Evolutionary conservation across 768 basidiomycete genomes (phyloP).

Genomic region (Lactarius pseudohatsudake): DNA sequence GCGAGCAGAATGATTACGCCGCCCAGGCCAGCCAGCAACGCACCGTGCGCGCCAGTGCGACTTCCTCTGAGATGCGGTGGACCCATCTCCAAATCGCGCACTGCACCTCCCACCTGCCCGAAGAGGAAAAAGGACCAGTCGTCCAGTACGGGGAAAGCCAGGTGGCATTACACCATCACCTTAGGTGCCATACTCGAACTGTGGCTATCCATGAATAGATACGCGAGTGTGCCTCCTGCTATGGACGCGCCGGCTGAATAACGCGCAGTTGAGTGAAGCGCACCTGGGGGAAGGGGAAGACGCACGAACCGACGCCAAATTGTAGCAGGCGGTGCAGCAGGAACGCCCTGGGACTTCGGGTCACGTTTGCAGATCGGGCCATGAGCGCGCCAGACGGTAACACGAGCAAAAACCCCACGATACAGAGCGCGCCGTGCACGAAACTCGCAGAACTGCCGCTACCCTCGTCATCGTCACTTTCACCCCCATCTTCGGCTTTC

Average conservation of each 20-base stretch:
- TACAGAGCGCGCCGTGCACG: constrained; percentile 51
- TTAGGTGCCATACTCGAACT: constrained; percentile 3
- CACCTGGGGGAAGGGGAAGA: background rate
- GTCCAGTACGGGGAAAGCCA: too few species aligned
- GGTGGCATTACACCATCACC: background rate
- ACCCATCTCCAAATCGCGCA: constrained; percentile 14
- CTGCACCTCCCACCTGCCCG: constrained; percentile 13
- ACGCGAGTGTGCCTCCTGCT: constrained; percentile 16
- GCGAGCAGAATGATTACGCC: constrained; percentile 9
- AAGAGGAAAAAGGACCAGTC: too few species aligned
- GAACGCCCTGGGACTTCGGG: constrained; percentile 47
- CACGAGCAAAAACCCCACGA: constrained; percentile 55
- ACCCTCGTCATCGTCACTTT: background rate
- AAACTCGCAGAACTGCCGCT: constrained; percentile 39
- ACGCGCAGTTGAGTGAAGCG: background rate
- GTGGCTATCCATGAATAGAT: constrained; percentile 14
- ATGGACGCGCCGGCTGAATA: constrained; percentile 14
- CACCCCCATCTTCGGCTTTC: background rate
- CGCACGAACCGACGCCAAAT: constrained; percentile 12
- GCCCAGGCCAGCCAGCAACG: constrained; percentile 7
- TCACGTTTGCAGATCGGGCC: constrained; percentile 49
- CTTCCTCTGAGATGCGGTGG: background rate
- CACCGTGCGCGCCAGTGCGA: constrained; percentile 1
- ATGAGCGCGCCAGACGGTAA: constrained; percentile 57
- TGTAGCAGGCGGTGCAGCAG: constrained; percentile 45